phyloP scores from a whole-genome alignment of 305 asterid species.

The Coffea humblotiana region DNA sequence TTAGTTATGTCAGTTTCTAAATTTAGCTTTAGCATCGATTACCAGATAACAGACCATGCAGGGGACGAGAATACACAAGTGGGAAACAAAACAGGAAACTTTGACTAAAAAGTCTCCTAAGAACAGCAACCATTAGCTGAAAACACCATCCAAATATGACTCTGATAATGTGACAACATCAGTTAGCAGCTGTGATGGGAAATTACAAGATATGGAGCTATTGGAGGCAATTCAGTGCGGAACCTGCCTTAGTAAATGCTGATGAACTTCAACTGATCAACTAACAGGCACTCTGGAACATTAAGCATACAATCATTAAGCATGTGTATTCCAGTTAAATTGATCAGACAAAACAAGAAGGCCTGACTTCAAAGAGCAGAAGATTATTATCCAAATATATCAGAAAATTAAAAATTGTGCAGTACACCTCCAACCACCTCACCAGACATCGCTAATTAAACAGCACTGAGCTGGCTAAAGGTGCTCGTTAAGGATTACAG shows the following conservation, averaged over 20 bases:
- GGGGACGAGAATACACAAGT: background rate
- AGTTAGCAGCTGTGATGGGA: background rate
- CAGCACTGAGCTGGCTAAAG: conserved; percentile 13
- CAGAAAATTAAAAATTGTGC: background rate
- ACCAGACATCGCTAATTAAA: background rate
- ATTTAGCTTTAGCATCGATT: background rate
- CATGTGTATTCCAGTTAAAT: background rate
- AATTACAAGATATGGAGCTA: background rate
- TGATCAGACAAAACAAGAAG: background rate
- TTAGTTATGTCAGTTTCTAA: background rate
- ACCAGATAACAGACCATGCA: background rate
- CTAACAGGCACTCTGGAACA: background rate
- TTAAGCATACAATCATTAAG: background rate
- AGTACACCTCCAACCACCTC: conserved; percentile 16
- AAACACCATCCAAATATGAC: background rate
- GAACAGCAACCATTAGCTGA: background rate
- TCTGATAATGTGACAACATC: background rate
- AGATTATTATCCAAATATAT: background rate
- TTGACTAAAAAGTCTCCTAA: background rate
- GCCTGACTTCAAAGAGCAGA: background rate
- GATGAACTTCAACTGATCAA: background rate
- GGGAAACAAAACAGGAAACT: background rate
- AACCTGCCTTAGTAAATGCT: background rate
- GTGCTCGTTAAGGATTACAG: conserved; percentile 16
- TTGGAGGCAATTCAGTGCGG: too few relatives aligned